phyloP scores from a whole-genome alignment of 345 rosid species.

The Nephelium lappaceum region DNA sequence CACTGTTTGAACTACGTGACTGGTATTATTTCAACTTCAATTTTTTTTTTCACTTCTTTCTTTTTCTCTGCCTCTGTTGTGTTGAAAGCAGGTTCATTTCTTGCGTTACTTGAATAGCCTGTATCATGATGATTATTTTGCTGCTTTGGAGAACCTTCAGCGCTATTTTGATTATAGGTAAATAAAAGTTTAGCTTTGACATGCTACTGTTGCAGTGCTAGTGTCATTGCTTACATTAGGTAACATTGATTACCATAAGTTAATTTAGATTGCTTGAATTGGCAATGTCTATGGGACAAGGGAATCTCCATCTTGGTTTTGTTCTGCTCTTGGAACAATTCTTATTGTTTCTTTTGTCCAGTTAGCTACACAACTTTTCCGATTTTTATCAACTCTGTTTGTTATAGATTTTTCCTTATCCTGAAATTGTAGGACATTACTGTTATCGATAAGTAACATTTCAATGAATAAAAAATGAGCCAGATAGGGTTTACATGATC shows the following conservation, averaged over 20 bases:
- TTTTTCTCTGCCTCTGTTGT: not conserved
- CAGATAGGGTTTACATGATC: not conserved
- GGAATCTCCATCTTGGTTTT: not conserved
- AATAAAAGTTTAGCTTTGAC: slow-evolving; percentile 26
- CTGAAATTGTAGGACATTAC: not conserved
- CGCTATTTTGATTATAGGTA: slow-evolving; percentile 96
- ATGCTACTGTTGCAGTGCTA: not conserved
- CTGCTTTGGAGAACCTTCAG: slow-evolving; percentile 90
- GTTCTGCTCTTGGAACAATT: slow-evolving; percentile 3
- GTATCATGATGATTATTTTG: slow-evolving; percentile 84
- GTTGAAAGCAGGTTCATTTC: slow-evolving; percentile 79
- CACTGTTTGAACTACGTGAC: not conserved
- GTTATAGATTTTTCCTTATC: not conserved
- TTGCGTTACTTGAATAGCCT: slow-evolving; percentile 86
- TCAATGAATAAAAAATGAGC: not conserved
- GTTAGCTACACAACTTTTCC: not conserved
- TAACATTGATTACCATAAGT: not conserved
- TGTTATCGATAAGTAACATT: not conserved
- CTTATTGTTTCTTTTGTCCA: not conserved
- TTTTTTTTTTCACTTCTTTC: slow-evolving; percentile 8
- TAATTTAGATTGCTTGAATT: slow-evolving; percentile 10
- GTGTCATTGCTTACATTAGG: not conserved
- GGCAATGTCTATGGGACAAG: not conserved
- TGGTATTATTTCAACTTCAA: slow-evolving; percentile 14
- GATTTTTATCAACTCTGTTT: not conserved